Evolutionary conservation across 2,329 filamentous ascomycete genomes (phyloP).

Genomic region (Trichophyton mentagrophytes): DNA sequence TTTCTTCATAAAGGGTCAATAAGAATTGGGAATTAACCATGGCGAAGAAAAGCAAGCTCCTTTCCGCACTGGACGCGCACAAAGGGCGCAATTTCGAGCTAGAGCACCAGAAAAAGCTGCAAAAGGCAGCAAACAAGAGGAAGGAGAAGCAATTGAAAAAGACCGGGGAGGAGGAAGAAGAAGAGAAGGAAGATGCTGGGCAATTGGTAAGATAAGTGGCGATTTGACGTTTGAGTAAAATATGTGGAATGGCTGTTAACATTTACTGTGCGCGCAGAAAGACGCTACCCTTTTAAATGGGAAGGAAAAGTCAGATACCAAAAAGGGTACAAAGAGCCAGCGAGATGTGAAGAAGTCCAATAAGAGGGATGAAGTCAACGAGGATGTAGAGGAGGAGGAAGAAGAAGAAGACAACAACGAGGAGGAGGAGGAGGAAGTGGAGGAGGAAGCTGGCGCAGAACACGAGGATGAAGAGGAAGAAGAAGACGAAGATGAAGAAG

Average conservation of each 20-base stretch:
- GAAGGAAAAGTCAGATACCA: slow-evolving; percentile 21
- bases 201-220: slow-evolving; percentile 5
- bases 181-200: slow-evolving; percentile 11
- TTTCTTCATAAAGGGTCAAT: background rate
- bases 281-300: slow-evolving; percentile 22
- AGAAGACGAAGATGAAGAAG: slow-evolving; percentile 66
- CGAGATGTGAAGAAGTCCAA: slow-evolving; percentile 14
- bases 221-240: background rate
- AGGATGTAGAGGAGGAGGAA: slow-evolving; percentile 19
- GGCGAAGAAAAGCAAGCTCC: slow-evolving; percentile 46
- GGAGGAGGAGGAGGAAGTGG: slow-evolving; percentile 17
- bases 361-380: slow-evolving; percentile 25
- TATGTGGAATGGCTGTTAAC: background rate
- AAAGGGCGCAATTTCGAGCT: slow-evolving; percentile 57
- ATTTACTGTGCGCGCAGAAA: slow-evolving; percentile 4
- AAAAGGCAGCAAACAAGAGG: slow-evolving; percentile 36
- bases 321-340: background rate
- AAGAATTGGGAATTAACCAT: slow-evolving; percentile 21
- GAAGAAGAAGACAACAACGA: slow-evolving; percentile 30
- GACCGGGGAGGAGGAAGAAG: slow-evolving; percentile 10
- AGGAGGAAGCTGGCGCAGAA: slow-evolving; percentile 21
- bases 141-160: slow-evolving; percentile 24
- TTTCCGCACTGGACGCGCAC: slow-evolving; percentile 45
- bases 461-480: slow-evolving; percentile 36
- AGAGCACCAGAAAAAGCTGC: slow-evolving; percentile 62